Evolutionary conservation across 768 basidiomycete species (phyloP), one percentile per base, ranked within the genome.

Genomic region (Russula lepida): DNA sequence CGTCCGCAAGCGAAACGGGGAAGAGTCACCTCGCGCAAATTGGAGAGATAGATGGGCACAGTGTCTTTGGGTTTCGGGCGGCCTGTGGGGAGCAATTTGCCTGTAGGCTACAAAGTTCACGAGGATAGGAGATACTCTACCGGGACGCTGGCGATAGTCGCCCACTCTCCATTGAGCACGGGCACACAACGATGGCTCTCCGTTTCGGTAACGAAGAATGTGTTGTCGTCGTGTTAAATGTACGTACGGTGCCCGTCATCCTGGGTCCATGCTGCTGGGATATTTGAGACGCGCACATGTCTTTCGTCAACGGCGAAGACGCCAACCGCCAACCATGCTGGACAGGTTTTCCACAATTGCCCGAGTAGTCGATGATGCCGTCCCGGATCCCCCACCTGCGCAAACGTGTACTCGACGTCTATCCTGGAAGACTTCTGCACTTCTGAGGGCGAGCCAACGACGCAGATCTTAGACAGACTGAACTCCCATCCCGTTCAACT

Each of bases 401-500:
- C 83, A 67, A 91, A 90, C 0, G 86, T 87, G 70, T 89, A 90
- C 65, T 86, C 84, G 21, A 81, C 80, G 53, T 87, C 81, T 43
- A 83, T 75, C 19, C 79, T 80, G 21, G 72, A 57, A 1, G 72
- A 71, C 54, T 69, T 68, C 47, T 80, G 80, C 12, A 70, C 71
- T 1, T 71, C 67, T 0, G 80, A 76, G 6, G 85, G 77, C 47
- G 75, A 59, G 7, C 78, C 81, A 3, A 90, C 82, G 49, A 91
- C 79, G 65, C 81, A 82, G 17, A 89, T 80, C 69, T 92, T 92
- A 37, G 86, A 88, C 6, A 88, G 77, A 59, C 84, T 87, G 17
- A 84, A 86, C 9, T 9, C 89, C 89, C 85, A 90, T 88, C 12
- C 89, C 89, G 65, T 92, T 84, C 15, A 90, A 75, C 71, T 92